A percentile compares a stretch with the other conserved stretches of the same genome.
Evolutionary conservation across 1,139 yeast species (phyloP).

Genomic region (Wickerhamomyces sp.): DNA sequence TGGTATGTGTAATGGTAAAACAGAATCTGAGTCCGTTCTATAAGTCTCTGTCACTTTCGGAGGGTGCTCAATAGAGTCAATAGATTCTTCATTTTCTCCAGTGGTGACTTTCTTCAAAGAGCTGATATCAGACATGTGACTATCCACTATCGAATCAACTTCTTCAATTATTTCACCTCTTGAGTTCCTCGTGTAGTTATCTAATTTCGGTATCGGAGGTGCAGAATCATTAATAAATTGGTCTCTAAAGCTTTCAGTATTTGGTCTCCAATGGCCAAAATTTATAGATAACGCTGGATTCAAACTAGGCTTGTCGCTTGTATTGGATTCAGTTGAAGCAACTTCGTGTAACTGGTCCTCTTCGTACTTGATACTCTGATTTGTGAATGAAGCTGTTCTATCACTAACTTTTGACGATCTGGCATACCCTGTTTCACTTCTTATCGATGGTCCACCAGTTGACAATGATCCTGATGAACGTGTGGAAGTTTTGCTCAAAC

Average conservation of each 20-base stretch:
- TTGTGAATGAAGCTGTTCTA: slow-evolving; percentile 19
- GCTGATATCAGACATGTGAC: slow-evolving; percentile 8
- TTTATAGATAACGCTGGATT: slow-evolving; percentile 28
- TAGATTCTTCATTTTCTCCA: slow-evolving; percentile 7
- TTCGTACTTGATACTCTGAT: slow-evolving; percentile 10
- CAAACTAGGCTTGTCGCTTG: slow-evolving; percentile 6
- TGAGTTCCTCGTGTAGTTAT: slow-evolving; percentile 20
- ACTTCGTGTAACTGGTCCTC: slow-evolving; percentile 2
- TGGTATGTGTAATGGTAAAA: slow-evolving; percentile 22
- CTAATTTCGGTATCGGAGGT: slow-evolving; percentile 25
- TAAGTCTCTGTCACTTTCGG: slow-evolving; percentile 13
- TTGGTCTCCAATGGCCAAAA: slow-evolving; percentile 52
- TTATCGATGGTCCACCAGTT: slow-evolving; percentile 24
- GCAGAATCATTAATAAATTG: slow-evolving; percentile 41
- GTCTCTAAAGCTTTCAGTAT: slow-evolving; percentile 45
- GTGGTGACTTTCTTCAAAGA: not conserved
- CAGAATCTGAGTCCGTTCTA: slow-evolving; percentile 19
- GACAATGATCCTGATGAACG: slow-evolving; percentile 31
- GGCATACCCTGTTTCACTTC: slow-evolving; percentile 16
- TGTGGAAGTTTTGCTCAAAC: not conserved
- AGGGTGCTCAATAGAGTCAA: slow-evolving; percentile 6
- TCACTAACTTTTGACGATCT: slow-evolving; percentile 22
- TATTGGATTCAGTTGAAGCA: slow-evolving; percentile 3
- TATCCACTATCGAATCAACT: slow-evolving; percentile 11
- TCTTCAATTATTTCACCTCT: slow-evolving; percentile 24